Evolutionary conservation across 306 rosid genomes (phyloP), one percentile per base, ranked within the genome.

Genomic region (Adenanthera pavonina): DNA sequence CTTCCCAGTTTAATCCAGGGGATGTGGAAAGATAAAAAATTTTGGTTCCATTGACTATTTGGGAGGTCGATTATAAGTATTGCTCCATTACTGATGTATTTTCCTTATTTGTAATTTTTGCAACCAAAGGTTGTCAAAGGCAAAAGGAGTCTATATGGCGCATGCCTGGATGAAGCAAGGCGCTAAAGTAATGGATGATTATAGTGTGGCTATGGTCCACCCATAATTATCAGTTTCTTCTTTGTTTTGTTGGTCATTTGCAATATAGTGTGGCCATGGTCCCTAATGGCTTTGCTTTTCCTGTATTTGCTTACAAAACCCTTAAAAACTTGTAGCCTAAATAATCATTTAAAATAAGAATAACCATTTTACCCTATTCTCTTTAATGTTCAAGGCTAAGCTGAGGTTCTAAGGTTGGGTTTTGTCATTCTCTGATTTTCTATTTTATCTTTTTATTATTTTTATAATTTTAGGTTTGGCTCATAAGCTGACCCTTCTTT

Each of bases 51-150:
- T 79, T 30, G 68, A 30, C 72, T 69, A 41, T 8, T 35, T 54
- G 46, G 20, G 77, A 43, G 72, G 40, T 13, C 60, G 52, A 67
- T 68, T 52, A n/a, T 11, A 53, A 36, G 40, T 8, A 43, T 49
- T 12, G 11, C 10, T 52, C 11, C 15, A 13, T 48, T 19, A 35
- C 13, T 1, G 30, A 81, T 67, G 66, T 40, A 36, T 51, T 68
- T 71, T 40, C 25, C 70, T 70, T 73, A 0, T 53, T 43, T 79
- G 84, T 69, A 38, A 33, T 79, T 70, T 75, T 3, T 3, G 19
- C 35, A 8, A 25, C 30, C 30, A 25, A 25, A 6, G 13, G 20
- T 59, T 20, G 0, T 59, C 36, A 0, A 25, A 10, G 14, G 15
- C 3, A 13, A 20, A 3, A 8, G 36, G 36, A 1, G 14, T 25